Conservation (phyloP, 2,329 filamentous ascomycete species). For the Didymella glomerata region DNA sequence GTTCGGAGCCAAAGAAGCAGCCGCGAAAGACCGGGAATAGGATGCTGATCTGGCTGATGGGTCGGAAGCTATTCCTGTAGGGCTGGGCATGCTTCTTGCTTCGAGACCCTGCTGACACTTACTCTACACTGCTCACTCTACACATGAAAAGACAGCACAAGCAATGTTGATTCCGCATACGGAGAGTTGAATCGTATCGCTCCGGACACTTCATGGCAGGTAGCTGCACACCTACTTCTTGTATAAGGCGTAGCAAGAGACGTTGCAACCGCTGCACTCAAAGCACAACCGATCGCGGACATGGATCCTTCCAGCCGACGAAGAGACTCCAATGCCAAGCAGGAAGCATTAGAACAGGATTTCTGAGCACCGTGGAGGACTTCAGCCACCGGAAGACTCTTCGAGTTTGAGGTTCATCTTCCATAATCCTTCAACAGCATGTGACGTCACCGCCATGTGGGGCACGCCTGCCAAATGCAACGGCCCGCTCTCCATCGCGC, state of each 20-base stretch:
- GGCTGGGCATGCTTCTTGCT: not conserved
- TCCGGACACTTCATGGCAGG: too few species aligned
- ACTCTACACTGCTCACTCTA: not conserved
- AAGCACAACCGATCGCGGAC: too few species aligned
- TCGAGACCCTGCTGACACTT: not conserved
- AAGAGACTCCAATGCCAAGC: not conserved
- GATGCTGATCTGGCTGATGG: too few species aligned
- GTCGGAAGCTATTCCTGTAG: not conserved
- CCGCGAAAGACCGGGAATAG: not conserved
- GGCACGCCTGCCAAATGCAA: constrained; percentile 25
- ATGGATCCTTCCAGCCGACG: not conserved
- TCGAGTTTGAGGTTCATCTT: not conserved
- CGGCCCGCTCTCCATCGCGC: constrained; percentile 17
- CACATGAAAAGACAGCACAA: not conserved
- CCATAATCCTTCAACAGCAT: not conserved
- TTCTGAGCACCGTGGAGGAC: not conserved
- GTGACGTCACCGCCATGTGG: constrained; percentile 34
- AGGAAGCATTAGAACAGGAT: not conserved
- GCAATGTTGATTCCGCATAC: not conserved
- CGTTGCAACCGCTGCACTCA: too few species aligned
- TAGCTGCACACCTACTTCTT: too few species aligned
- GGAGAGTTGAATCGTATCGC: too few species aligned
- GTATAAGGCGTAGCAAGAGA: too few species aligned
- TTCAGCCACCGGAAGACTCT: not conserved
- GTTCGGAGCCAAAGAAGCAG: not conserved